Percentiles rank a stretch among this genome's conserved stretches.
phyloP scores from a whole-genome alignment of 192 early-diverging fungal species.

The Backusella parvicylindrica region DNA sequence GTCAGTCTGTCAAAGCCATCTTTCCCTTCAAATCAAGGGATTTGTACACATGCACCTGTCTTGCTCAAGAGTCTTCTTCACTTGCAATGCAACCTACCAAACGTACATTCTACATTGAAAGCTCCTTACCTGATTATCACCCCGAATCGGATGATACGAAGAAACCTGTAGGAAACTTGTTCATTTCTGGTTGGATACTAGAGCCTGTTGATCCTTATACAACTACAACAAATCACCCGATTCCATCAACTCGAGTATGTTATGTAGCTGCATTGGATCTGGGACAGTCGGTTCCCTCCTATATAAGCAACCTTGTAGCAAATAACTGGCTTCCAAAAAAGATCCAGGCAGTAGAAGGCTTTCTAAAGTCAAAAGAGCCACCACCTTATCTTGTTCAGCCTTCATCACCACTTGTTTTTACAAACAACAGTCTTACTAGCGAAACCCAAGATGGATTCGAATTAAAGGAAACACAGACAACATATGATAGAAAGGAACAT shows the following conservation, averaged over 20 bases:
- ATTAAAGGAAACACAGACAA: not conserved
- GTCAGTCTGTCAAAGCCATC: conserved; percentile 40
- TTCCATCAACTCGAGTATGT: conserved; percentile 48
- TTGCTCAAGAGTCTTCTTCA: conserved; percentile 20
- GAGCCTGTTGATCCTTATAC: conserved; percentile 51
- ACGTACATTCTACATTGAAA: conserved; percentile 25
- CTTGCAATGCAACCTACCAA: conserved; percentile 5
- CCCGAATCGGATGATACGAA: not conserved
- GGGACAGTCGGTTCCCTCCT: conserved; percentile 42
- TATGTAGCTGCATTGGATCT: conserved; percentile 45
- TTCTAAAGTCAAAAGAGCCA: conserved; percentile 41
- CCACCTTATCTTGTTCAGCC: conserved; percentile 33
- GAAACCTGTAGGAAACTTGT: conserved; percentile 32
- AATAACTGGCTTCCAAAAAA: conserved; percentile 37
- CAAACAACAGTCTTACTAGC: conserved; percentile 10
- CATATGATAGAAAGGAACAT: not conserved
- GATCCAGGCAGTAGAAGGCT: conserved; percentile 40
- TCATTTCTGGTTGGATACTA: conserved; percentile 49
- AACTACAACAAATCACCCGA: conserved; percentile 46
- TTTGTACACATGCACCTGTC: conserved; percentile 34
- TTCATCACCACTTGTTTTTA: conserved; percentile 27
- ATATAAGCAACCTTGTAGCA: conserved; percentile 42
- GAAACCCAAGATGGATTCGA: not conserved
- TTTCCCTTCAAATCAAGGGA: conserved; percentile 52
- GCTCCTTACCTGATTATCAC: conserved; percentile 21